Conservation (phyloP, 2,329 filamentous ascomycete genomes). For the Phialocephala sp. region DNA sequence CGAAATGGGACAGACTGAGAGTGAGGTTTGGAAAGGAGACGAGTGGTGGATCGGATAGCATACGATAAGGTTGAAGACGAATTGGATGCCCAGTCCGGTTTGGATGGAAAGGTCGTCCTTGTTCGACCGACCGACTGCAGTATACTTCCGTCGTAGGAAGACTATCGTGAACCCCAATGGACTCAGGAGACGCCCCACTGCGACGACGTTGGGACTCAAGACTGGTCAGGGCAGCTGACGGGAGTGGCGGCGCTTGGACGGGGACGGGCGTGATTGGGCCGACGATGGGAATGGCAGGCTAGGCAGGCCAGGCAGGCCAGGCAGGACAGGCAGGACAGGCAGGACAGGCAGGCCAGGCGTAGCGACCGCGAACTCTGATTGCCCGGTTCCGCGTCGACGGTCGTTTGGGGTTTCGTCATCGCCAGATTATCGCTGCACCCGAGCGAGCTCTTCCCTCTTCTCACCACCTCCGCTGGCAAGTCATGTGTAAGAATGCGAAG, state of each 20-base stretch:
- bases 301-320: no score
- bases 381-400: not conserved
- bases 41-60: not conserved
- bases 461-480: not conserved
- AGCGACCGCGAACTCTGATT: no score
- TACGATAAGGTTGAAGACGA: not conserved
- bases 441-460: no score
- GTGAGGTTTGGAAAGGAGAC: not conserved
- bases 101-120: not conserved
- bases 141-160: no score
- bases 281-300: not conserved
- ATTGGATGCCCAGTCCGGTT: not conserved
- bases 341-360: no score
- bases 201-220: not conserved
- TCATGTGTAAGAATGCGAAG: not conserved
- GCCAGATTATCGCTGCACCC: not conserved
- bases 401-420: slow-evolving; percentile 12
- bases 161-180: no score
- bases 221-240: not conserved
- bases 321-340: no score
- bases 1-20: not conserved
- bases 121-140: not conserved
- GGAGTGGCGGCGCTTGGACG: slow-evolving; percentile 6
- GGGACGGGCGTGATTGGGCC: slow-evolving; percentile 3
- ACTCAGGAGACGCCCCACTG: not conserved